Evolutionary conservation across 2,329 filamentous ascomycete genomes (phyloP).

Genomic region (Alternaria rosae): DNA sequence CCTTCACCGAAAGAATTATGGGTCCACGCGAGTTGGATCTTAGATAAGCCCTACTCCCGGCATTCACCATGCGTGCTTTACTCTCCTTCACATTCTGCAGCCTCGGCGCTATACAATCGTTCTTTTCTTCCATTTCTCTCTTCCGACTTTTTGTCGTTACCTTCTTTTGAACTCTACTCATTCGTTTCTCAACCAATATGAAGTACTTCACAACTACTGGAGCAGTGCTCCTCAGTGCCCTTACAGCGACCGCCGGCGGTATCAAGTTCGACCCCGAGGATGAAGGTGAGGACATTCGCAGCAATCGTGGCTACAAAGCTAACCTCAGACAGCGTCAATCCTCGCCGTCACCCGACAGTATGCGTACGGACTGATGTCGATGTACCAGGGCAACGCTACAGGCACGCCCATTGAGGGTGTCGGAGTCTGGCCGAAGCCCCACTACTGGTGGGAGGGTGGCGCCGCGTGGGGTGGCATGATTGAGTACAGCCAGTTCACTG

Average conservation of each 20-base stretch:
- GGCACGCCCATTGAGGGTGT: constrained; percentile 33
- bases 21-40: constrained; percentile 10
- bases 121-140: constrained; percentile 20
- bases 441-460: constrained; percentile 59
- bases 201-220: constrained; percentile 40
- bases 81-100: constrained; percentile 25
- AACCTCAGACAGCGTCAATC: constrained; percentile 32
- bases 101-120: constrained; percentile 27
- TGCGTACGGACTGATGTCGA: constrained; percentile 45
- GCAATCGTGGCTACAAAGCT: not conserved
- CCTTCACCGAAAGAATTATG: not conserved
- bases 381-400: constrained; percentile 44
- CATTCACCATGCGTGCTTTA: constrained; percentile 24
- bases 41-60: constrained; percentile 14
- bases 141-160: constrained; percentile 9
- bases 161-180: constrained; percentile 10
- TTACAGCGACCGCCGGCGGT: constrained; percentile 35
- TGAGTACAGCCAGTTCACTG: constrained; percentile 58
- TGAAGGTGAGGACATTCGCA: constrained; percentile 22
- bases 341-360: constrained; percentile 38
- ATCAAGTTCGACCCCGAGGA: constrained; percentile 44
- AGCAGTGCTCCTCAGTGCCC: constrained; percentile 47
- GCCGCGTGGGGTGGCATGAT: constrained; percentile 49
- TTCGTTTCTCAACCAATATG: constrained; percentile 35
- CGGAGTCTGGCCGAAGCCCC: constrained; percentile 53